Conservation (phyloP, 2,329 filamentous ascomycete genomes). For the Pseudogymnoascus destructans region DNA sequence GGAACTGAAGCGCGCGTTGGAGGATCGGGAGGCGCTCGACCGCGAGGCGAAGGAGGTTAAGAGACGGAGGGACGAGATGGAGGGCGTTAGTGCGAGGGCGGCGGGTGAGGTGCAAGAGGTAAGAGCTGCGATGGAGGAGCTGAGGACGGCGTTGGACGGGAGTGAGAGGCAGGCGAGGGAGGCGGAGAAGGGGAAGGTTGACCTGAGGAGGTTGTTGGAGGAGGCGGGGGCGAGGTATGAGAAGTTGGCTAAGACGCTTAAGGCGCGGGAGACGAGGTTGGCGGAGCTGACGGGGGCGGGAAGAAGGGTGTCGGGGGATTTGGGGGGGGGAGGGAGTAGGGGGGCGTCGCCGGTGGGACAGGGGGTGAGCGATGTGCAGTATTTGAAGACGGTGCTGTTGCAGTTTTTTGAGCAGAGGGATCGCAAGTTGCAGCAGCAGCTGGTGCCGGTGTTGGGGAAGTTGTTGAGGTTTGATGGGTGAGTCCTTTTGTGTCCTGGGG, state of each 20-base stretch:
- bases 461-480: conserved; percentile 65
- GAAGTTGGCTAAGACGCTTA: conserved; percentile 58
- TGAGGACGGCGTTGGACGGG: conserved; percentile 71
- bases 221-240: conserved; percentile 67
- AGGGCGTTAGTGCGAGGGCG: conserved; percentile 54
- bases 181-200: conserved; percentile 68
- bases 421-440: conserved; percentile 58
- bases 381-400: conserved; percentile 68
- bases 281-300: conserved; percentile 17
- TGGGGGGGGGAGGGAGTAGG: conserved; percentile 14
- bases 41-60: conserved; percentile 62
- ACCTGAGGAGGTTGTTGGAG: conserved; percentile 63
- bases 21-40: conserved; percentile 69
- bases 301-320: conserved; percentile 10
- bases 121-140: conserved; percentile 59
- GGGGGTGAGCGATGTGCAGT: conserved; percentile 34
- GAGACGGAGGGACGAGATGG: conserved; percentile 60
- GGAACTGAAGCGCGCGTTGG: conserved; percentile 53
- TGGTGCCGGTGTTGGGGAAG: conserved; percentile 66
- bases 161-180: conserved; percentile 74
- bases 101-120: conserved; percentile 64
- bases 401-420: conserved; percentile 75
- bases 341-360: conserved; percentile 15
- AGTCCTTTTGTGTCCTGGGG: conserved; percentile 26
- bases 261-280: conserved; percentile 31